Evolutionary conservation across 176 grass and related monocot species (phyloP).

Genomic region (Rhynchospora breviuscula): DNA sequence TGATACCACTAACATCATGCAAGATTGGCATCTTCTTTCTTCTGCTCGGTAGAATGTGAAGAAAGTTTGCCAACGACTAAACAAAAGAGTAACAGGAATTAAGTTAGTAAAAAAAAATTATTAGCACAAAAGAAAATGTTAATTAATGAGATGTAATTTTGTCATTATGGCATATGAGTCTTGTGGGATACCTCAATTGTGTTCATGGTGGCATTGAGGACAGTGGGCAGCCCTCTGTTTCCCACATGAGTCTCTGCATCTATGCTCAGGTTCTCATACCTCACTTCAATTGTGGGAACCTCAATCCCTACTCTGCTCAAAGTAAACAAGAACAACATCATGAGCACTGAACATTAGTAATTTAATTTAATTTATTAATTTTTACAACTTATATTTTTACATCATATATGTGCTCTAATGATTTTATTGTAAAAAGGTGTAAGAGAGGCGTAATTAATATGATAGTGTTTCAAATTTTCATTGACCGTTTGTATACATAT

Average conservation of each 20-base stretch:
- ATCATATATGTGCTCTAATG: not conserved
- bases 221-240: constrained; percentile 20
- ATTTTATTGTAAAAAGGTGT: not conserved
- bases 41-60: constrained; percentile 61
- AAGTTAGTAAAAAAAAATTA: not conserved
- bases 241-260: constrained; percentile 27
- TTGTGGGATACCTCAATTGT: constrained; percentile 21
- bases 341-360: not conserved
- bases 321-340: not conserved
- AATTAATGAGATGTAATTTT: not conserved
- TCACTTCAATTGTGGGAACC: constrained; percentile 29
- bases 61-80: constrained; percentile 52
- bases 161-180: not conserved
- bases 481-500: not conserved
- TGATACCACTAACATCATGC: constrained; percentile 75
- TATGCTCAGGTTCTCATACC: constrained; percentile 25
- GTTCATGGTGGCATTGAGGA: constrained; percentile 23
- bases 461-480: not conserved
- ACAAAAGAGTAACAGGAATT: not conserved
- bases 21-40: constrained; percentile 65
- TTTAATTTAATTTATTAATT: too few species aligned
- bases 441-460: not conserved
- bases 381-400: too few species aligned
- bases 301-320: constrained; percentile 25
- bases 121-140: not conserved